Conservation (phyloP, 2,329 filamentous ascomycete genomes). For the Penicillium sp. region DNA sequence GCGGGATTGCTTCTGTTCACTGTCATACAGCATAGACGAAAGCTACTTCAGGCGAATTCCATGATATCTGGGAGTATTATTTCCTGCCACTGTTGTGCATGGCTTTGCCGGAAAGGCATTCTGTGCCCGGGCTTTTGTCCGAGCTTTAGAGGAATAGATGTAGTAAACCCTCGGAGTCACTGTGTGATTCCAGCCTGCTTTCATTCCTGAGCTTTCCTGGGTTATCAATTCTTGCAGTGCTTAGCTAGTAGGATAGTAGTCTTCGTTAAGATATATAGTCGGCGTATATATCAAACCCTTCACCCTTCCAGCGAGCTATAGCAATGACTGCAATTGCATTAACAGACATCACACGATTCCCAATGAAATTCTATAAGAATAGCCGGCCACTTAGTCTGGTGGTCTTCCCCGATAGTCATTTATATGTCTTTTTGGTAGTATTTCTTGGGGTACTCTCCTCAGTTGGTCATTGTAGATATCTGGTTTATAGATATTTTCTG, state of each 20-base stretch:
- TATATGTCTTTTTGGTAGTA: too few species aligned
- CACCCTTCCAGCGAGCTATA: too few species aligned
- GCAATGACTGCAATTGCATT: background rate
- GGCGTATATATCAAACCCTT: too few species aligned
- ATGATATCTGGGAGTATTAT: too few species aligned
- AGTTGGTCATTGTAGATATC: too few species aligned
- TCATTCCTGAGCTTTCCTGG: fast-evolving
- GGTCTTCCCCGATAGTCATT: too few species aligned
- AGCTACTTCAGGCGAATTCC: background rate
- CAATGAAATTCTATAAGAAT: too few species aligned
- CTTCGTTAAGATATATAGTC: background rate
- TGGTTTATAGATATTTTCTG: too few species aligned
- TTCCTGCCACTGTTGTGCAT: background rate
- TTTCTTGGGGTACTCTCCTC: too few species aligned
- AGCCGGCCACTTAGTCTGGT: too few species aligned
- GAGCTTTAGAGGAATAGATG: background rate
- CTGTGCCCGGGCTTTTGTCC: too few species aligned
- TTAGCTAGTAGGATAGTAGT: background rate
- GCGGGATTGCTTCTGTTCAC: background rate
- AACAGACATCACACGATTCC: background rate
- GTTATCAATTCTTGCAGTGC: background rate
- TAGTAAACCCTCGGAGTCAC: background rate
- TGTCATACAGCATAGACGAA: background rate
- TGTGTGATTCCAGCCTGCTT: background rate
- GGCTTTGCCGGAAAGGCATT: background rate